A percentile compares a stretch with the other conserved stretches of the same genome.
Conservation (phyloP, 164 flowering plant species). For the Chimonanthus salicifolius region DNA sequence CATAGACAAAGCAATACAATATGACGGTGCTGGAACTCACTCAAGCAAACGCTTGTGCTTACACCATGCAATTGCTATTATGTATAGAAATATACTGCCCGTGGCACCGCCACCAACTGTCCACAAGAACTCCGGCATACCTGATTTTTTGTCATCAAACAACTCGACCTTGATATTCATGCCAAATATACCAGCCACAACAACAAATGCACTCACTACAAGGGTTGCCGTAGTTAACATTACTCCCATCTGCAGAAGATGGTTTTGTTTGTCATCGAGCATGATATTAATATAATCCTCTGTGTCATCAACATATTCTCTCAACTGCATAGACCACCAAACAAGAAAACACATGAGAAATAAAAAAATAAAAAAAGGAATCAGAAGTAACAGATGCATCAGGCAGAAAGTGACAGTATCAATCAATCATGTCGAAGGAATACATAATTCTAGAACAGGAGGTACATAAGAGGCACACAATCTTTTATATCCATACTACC, state of each 20-base stretch:
- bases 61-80: slow-evolving; percentile 80
- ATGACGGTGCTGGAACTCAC: slow-evolving; percentile 18
- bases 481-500: background rate
- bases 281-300: slow-evolving; percentile 98
- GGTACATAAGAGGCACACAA: background rate
- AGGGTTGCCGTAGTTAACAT: slow-evolving; percentile 90
- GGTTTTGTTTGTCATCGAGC: slow-evolving; percentile 98
- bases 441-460: too few species aligned
- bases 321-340: slow-evolving; percentile 40
- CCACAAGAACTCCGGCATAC: slow-evolving; percentile 58
- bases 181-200: slow-evolving; percentile 78
- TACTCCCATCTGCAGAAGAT: slow-evolving; percentile 93
- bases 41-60: slow-evolving; percentile 79
- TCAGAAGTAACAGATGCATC: background rate
- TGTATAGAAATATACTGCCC: slow-evolving; percentile 57
- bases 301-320: slow-evolving; percentile 96
- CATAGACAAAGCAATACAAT: background rate
- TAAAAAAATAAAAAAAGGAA: background rate
- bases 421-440: too few species aligned
- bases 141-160: slow-evolving; percentile 30
- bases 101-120: slow-evolving; percentile 51
- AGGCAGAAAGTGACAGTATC: background rate
- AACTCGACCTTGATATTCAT: slow-evolving; percentile 87
- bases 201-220: slow-evolving; percentile 73
- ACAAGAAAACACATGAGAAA: slow-evolving; percentile 6